Conservation (phyloP, 257 asterid genomes). For the Coffea canephora region DNA sequence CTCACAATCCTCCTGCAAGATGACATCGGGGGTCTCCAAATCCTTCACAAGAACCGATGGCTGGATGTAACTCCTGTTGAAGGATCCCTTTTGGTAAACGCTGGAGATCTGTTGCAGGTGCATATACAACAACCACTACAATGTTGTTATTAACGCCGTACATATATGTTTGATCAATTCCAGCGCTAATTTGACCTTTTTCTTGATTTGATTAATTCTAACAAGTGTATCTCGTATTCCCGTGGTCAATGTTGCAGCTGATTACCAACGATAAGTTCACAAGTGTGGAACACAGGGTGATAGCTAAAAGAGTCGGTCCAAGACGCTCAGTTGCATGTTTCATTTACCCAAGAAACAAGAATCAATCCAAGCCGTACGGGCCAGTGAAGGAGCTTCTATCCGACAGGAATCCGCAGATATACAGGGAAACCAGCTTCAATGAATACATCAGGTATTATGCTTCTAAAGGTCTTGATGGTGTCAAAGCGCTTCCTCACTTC, state of each 20-base stretch:
- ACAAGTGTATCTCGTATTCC: background rate
- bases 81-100: conserved; percentile 59
- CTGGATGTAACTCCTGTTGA: conserved; percentile 64
- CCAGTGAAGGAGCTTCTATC: conserved; percentile 53
- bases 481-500: conserved; percentile 40
- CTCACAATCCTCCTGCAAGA: conserved; percentile 67
- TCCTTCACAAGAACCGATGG: conserved; percentile 48
- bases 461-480: conserved; percentile 32
- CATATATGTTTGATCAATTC: no score
- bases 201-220: background rate
- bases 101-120: conserved; percentile 71
- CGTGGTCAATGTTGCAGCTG: conserved; percentile 26
- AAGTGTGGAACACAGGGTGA: conserved; percentile 72
- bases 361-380: conserved; percentile 33
- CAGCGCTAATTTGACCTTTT: no score
- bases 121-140: background rate
- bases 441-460: conserved; percentile 46
- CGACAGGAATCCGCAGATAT: conserved; percentile 36
- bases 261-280: conserved; percentile 66
- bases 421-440: conserved; percentile 39
- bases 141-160: no score
- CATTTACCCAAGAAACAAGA: conserved; percentile 46
- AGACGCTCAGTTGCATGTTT: conserved; percentile 65
- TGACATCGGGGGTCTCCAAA: conserved; percentile 63
- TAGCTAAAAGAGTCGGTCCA: conserved; percentile 38